A percentile compares a stretch with the other conserved stretches of the same genome.
Conservation (phyloP, 768 basidiomycete genomes). For the Boletellus ananiceps region DNA sequence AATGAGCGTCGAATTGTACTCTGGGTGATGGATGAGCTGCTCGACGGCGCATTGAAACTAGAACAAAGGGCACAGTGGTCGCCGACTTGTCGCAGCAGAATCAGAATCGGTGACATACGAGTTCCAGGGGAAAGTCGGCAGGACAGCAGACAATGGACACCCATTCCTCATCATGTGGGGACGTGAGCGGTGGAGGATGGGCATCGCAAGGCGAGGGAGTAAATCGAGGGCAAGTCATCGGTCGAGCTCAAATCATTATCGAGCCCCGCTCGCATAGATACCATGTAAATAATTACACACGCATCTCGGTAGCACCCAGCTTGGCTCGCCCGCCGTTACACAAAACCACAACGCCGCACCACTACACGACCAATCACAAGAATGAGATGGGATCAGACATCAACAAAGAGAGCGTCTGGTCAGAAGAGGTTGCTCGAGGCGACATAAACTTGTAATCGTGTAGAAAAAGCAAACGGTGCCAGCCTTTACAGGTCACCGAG, state of each 20-base stretch:
- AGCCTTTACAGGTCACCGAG: conserved; percentile 1
- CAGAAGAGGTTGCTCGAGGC: conserved; percentile 5
- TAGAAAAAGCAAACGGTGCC: conserved; percentile 19
- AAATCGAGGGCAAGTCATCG: conserved; percentile 18
- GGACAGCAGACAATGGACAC: conserved; percentile 38
- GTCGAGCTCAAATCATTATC: not conserved
- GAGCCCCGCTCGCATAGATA: conserved; percentile 13
- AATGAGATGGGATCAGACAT: conserved; percentile 15
- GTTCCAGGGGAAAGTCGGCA: conserved; percentile 38
- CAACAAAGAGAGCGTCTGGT: conserved; percentile 25
- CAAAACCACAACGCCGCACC: conserved; percentile 7
- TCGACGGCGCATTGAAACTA: conserved; percentile 73
- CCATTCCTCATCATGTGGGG: conserved; percentile 16
- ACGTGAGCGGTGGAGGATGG: not conserved
- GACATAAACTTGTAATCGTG: conserved; percentile 11
- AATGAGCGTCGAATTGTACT: conserved; percentile 90
- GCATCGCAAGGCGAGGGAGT: conserved; percentile 19
- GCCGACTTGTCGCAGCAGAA: not conserved
- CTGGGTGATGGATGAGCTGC: conserved; percentile 82
- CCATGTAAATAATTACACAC: conserved; percentile 14
- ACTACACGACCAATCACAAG: conserved; percentile 8
- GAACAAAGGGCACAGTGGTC: not conserved
- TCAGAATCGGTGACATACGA: conserved; percentile 32
- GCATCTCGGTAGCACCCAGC: not conserved
- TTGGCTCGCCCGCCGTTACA: conserved; percentile 4